Base-by-base conservation (phyloP, 768 basidiomycete genomes). In the Rhizopogon vinicolor region DNA sequence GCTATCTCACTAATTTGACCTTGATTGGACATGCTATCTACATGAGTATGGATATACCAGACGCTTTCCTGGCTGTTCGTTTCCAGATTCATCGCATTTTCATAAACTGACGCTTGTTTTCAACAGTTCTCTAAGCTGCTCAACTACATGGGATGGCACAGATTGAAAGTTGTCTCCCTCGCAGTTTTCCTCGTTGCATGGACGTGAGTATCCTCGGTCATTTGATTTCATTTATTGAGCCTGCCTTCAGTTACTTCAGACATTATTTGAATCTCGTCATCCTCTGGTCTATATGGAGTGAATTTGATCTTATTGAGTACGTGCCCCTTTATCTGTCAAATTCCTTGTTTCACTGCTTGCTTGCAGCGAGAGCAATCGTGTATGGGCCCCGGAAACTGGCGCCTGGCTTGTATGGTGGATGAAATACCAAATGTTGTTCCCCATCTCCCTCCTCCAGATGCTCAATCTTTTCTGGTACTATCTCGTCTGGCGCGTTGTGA, bases 31-130 rank as follows among this genome's bases (percentile, higher is more conserved):
- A 91, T 60, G 88, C 93, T 5, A 82, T 99, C 29, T 98, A 87
- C 63, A 79, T 95, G 73, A 97, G 93, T 68, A 98, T 98, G 97
- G 97, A 99, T 74, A 78, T 95, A 18, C 93, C 95, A 0, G 97
- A 99, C 66, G 73, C 84, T 35, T 91, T 89, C 70, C 77, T 99
- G 12, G 93, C 91, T 12, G 88, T 93, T 59, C 60, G 88, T 74
- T 16, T 40, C 44, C 22, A 28, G 14, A 39, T 35, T 51, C 42
- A 22, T 16, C 37, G 25, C 3, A 7, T 44, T 13, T 16, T 6
- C 35, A 35, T 37, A n/a, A 31, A 44, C 41, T 35, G 14, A 40
- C 25, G 1, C 51, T 50, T 45, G 50, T 13, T 54, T 10, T 35
- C 41, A 12, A 51, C 57, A 94, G 92, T 71, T 89, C 51, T 86